Percentiles rank a stretch among this genome's conserved stretches.
These are phyloP conservation scores for Kodamaea plutei DNA, from an alignment of 1,139 yeast species.

Conservation along the genomic window DNA sequence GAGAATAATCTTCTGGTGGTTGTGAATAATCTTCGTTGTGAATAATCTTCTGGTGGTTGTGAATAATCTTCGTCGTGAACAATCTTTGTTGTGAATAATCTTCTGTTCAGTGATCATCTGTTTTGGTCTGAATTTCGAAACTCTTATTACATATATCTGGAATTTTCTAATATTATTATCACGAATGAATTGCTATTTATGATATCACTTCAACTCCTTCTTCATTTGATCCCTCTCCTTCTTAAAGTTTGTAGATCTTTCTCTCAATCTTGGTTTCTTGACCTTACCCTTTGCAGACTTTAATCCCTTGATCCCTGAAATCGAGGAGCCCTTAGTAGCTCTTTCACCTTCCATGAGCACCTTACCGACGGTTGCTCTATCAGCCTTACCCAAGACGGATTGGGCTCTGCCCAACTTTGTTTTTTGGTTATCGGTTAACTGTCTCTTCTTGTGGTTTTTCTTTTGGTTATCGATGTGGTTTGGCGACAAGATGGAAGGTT, in stretches of 20 bases:
- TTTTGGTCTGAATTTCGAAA: too few relatives aligned
- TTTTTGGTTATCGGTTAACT: constrained; percentile 59
- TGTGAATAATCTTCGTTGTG: too few relatives aligned
- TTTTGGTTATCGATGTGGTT: constrained; percentile 39
- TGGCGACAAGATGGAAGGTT: constrained; percentile 44
- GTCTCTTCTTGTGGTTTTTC: constrained; percentile 21
- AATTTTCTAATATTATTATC: too few relatives aligned
- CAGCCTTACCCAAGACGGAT: constrained; percentile 73
- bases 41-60: too few relatives aligned
- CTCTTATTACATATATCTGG: too few relatives aligned
- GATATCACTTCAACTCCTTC: constrained; percentile 11
- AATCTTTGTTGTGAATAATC: too few relatives aligned
- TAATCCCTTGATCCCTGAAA: constrained; percentile 56
- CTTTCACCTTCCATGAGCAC: constrained; percentile 70
- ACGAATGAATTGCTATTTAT: not conserved
- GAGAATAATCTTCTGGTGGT: too few relatives aligned
- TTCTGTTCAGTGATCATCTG: too few relatives aligned
- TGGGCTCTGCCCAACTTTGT: constrained; percentile 80
- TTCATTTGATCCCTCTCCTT: constrained; percentile 29
- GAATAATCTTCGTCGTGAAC: too few relatives aligned
- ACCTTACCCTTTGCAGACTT: constrained; percentile 42
- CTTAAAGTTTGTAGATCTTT: constrained; percentile 58
- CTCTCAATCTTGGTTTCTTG: constrained; percentile 65
- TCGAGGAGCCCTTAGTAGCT: constrained; percentile 64
- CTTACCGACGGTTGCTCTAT: constrained; percentile 61